phyloP scores from a whole-genome alignment of 202 grass and related monocot genomes.

The Carex sylvatica region DNA sequence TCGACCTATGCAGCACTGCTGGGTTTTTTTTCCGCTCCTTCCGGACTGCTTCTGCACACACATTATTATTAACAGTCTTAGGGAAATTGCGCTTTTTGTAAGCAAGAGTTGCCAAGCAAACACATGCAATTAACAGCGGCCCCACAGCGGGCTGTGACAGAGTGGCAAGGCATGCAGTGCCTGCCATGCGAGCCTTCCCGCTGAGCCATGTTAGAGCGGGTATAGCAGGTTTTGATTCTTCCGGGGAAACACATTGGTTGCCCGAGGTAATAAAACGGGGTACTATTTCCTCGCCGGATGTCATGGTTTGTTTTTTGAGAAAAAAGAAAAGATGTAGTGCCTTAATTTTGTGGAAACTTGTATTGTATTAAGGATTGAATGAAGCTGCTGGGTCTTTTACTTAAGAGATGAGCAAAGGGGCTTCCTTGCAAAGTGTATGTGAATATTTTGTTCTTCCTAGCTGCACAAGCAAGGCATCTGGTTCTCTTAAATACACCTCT shows the following conservation, averaged over 20 bases:
- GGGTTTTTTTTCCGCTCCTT: neutral
- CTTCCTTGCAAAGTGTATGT: neutral
- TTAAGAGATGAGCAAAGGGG: neutral
- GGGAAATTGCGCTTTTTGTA: neutral
- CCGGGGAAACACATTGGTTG: neutral
- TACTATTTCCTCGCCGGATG: neutral
- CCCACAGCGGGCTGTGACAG: neutral
- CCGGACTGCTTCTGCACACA: neutral
- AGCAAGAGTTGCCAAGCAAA: slow-evolving; percentile 8
- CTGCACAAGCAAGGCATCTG: slow-evolving; percentile 19
- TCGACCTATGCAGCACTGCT: neutral
- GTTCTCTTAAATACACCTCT: neutral
- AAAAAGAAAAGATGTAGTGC: neutral
- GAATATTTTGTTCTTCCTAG: neutral
- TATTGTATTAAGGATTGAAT: slow-evolving; percentile 3
- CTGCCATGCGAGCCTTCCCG: neutral
- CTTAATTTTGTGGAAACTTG: neutral
- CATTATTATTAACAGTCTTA: neutral
- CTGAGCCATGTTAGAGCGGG: neutral
- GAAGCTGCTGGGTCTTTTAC: slow-evolving; percentile 10
- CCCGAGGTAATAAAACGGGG: neutral
- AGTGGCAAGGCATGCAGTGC: neutral
- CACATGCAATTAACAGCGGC: neutral
- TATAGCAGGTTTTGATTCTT: neutral
- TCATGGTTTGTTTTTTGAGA: neutral